Percentiles rank a stretch among this genome's conserved stretches.
Evolutionary conservation across 345 rosid genomes (phyloP).

Genomic region (Gossypium herbaceum): DNA sequence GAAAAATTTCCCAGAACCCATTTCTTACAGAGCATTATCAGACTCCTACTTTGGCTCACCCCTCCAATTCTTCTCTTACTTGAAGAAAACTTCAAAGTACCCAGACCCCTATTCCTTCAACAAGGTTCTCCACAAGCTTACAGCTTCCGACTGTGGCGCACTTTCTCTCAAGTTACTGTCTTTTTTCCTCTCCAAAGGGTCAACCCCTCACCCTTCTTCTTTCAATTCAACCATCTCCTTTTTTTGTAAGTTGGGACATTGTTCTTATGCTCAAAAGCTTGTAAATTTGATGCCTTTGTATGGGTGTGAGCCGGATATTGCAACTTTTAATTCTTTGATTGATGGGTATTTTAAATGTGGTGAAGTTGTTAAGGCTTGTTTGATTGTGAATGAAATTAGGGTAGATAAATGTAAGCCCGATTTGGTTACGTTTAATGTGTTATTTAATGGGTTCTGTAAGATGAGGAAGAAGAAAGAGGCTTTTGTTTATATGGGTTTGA

Average conservation of each 20-base stretch:
- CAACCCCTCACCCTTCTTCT: slow-evolving; percentile 41
- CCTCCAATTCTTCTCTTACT: slow-evolving; percentile 29
- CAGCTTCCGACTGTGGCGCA: slow-evolving; percentile 28
- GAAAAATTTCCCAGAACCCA: background rate
- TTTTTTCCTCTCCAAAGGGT: slow-evolving; percentile 36
- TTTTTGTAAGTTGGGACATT: slow-evolving; percentile 29
- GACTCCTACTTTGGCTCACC: background rate
- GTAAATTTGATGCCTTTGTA: slow-evolving; percentile 28
- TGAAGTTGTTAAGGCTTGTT: slow-evolving; percentile 27
- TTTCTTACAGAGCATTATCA: background rate
- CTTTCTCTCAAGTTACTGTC: slow-evolving; percentile 37
- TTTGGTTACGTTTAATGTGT: slow-evolving; percentile 37
- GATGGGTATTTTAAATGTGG: slow-evolving; percentile 37
- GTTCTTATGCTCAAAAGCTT: slow-evolving; percentile 30
- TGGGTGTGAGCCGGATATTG: slow-evolving; percentile 34
- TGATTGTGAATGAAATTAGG: slow-evolving; percentile 24
- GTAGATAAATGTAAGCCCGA: slow-evolving; percentile 28
- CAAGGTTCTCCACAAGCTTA: slow-evolving; percentile 37
- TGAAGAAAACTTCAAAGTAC: slow-evolving; percentile 20
- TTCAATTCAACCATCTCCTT: slow-evolving; percentile 37
- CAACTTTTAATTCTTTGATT: slow-evolving; percentile 43
- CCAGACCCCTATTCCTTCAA: slow-evolving; percentile 33
- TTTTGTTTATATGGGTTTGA: slow-evolving; percentile 39
- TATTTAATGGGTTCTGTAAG: slow-evolving; percentile 46
- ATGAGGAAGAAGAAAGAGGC: slow-evolving; percentile 28